These are phyloP conservation scores for Candida smagusa DNA, from an alignment of 1,139 yeast species.

Conservation along the genomic window DNA sequence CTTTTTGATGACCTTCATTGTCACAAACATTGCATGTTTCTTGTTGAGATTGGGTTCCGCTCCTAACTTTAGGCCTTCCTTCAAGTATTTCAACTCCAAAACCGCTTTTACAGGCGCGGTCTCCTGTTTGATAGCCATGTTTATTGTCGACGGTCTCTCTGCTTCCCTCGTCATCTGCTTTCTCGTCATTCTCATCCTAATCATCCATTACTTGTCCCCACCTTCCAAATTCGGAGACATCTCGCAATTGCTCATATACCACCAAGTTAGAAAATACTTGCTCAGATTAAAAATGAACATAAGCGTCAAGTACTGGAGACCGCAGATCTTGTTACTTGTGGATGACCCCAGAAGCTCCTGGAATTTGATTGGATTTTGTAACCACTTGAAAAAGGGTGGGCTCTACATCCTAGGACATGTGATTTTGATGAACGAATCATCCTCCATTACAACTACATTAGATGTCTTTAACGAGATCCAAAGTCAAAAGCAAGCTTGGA, in stretches of 20 bases:
- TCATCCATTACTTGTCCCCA: conserved; percentile 87
- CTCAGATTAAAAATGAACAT: conserved; percentile 74
- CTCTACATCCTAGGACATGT: conserved; percentile 91
- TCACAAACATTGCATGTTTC: conserved; percentile 90
- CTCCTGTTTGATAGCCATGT: conserved; percentile 78
- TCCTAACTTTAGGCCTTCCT: conserved; percentile 94
- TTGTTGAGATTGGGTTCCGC: conserved; percentile 85
- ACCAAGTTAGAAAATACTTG: conserved; percentile 89
- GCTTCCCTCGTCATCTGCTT: conserved; percentile 74
- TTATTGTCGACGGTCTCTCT: conserved; percentile 85
- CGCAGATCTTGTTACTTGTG: conserved; percentile 81
- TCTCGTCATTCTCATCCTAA: conserved; percentile 60
- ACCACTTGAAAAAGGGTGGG: conserved; percentile 92
- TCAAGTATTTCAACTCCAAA: conserved; percentile 75
- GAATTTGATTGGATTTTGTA: conserved; percentile 92
- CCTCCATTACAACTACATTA: conserved; percentile 9
- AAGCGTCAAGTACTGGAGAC: conserved; percentile 97
- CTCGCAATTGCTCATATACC: conserved; percentile 88
- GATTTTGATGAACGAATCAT: conserved; percentile 55
- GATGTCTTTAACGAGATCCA: conserved; percentile 58
- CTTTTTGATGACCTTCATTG: conserved; percentile 89
- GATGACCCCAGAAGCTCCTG: conserved; percentile 90
- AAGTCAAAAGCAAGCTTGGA: conserved; percentile 79
- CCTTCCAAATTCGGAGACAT: conserved; percentile 98
- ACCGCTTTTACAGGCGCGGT: conserved; percentile 80